Conservation (phyloP, 345 rosid genomes). For the Laguncularia racemosa region DNA sequence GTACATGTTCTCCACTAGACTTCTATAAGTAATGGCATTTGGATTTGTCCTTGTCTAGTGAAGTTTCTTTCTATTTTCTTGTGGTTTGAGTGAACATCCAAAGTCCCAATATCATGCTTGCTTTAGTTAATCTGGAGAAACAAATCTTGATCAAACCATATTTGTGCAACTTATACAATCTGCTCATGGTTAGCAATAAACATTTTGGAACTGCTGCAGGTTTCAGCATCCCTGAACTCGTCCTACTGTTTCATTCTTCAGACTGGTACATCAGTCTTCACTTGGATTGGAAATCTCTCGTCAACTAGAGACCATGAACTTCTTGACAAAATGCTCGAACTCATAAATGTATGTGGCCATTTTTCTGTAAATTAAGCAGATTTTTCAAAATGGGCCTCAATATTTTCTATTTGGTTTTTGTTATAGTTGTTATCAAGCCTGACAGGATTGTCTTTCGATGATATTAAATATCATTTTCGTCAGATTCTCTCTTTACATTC, state of each 20-base stretch:
- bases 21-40: too few species aligned
- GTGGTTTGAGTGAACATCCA: too few species aligned
- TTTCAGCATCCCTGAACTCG: constrained; percentile 62
- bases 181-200: constrained; percentile 6
- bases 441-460: too few species aligned
- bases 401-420: too few species aligned
- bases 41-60: too few species aligned
- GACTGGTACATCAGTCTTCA: constrained; percentile 42
- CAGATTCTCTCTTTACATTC: neutral
- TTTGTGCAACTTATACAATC: neutral
- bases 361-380: neutral
- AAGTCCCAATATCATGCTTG: too few species aligned
- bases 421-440: too few species aligned
- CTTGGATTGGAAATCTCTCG: constrained; percentile 83
- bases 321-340: constrained; percentile 68
- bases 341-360: constrained; percentile 49
- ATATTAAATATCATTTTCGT: neutral
- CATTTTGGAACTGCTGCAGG: constrained; percentile 36
- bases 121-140: too few species aligned
- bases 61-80: too few species aligned
- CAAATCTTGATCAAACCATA: too few species aligned
- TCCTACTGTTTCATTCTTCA: constrained; percentile 72
- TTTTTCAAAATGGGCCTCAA: too few species aligned
- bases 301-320: constrained; percentile 52
- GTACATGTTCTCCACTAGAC: too few species aligned